phyloP scores from a whole-genome alignment of 805 yeast genomes.

The Saccharomycopsis synnaedendra region DNA sequence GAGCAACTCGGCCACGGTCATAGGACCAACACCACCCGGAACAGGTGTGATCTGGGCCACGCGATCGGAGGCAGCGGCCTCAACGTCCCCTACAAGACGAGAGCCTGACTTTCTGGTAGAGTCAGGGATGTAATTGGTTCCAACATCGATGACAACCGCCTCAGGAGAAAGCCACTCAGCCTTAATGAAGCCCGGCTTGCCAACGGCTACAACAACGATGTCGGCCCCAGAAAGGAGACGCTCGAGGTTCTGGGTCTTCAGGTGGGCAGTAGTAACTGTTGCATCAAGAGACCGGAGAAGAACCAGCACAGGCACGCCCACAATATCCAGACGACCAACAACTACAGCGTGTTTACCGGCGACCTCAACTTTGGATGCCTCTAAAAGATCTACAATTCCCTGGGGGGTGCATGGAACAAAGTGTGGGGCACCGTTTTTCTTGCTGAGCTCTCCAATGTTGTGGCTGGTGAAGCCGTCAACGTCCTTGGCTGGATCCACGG shows the following conservation, averaged over 20 bases:
- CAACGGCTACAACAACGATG: slow-evolving; percentile 69
- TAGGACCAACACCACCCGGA: slow-evolving; percentile 89
- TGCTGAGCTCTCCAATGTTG: slow-evolving; percentile 69
- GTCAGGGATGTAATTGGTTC: slow-evolving; percentile 67
- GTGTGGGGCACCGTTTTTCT: slow-evolving; percentile 58
- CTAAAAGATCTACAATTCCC: slow-evolving; percentile 59
- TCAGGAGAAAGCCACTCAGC: slow-evolving; percentile 59
- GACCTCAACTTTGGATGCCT: slow-evolving; percentile 42
- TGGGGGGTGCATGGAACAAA: slow-evolving; percentile 80
- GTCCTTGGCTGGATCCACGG: slow-evolving; percentile 58
- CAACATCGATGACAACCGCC: slow-evolving; percentile 70
- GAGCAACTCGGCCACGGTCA: slow-evolving; percentile 79
- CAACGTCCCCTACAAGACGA: slow-evolving; percentile 71
- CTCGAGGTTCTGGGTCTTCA: slow-evolving; percentile 44
- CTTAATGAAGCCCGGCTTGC: slow-evolving; percentile 56
- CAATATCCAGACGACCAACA: slow-evolving; percentile 77
- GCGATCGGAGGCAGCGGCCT: slow-evolving; percentile 33
- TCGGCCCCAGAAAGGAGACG: slow-evolving; percentile 52
- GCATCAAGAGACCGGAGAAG: slow-evolving; percentile 62
- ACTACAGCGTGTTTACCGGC: slow-evolving; percentile 71
- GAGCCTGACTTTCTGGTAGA: slow-evolving; percentile 55
- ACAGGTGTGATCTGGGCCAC: slow-evolving; percentile 68
- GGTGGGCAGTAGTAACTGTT: slow-evolving; percentile 67
- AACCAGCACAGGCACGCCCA: slow-evolving; percentile 71
- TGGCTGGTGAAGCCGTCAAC: slow-evolving; percentile 77